Base-by-base conservation (phyloP, 1,284 basidiomycete genomes). In the Sphaerobolus stellatus region DNA sequence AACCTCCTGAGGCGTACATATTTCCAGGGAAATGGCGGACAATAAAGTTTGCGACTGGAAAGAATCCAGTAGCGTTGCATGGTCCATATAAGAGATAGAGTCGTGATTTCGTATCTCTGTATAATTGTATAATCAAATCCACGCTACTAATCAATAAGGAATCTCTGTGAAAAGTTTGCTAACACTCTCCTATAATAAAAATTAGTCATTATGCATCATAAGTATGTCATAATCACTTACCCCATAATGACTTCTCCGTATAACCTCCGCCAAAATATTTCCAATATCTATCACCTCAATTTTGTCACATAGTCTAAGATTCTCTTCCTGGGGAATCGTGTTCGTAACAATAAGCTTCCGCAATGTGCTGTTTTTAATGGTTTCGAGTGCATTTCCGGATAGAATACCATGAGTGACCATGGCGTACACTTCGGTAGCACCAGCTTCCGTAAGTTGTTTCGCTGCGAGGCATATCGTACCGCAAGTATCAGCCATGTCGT, bases 401-500 rank as follows among this genome's bases (percentile, higher is more conserved):
- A 99, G 78, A 59, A 99, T 98, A 31, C 97, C 97, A 71, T 99
- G 97, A 41, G 97, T 99, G 57, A 98, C 97, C 67, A 99, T 87
- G 57, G 92, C 97, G 66, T 88, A 88, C 55, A 97, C 90, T 68
- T 86, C 84, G 44, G 78, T 73, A 11, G 94, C 96, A 2, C 97
- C 97, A 8, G 93, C 92, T 67, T 98, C 94, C 45, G 89, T 76
- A 41, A 99, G 81, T 64, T 96, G 92, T 60, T 84, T 78, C 3
- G 97, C 91, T 1, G 97, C 97, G 36, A 98, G 80, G 63, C 93
- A 94, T 52, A 99, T 82, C 56, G 97, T 99, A 41, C 97, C 97
- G 68, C 97, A 99, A 40, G 97, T 99, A 73, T 99, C 97, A 50
- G 97, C 94, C 97, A 99, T 99, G 76, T 99, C 97, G 79, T 99